Percentiles rank a stretch among this genome's conserved stretches.
Evolutionary conservation across 1,139 yeast species (phyloP).

Genomic region (Pichia sp.): DNA sequence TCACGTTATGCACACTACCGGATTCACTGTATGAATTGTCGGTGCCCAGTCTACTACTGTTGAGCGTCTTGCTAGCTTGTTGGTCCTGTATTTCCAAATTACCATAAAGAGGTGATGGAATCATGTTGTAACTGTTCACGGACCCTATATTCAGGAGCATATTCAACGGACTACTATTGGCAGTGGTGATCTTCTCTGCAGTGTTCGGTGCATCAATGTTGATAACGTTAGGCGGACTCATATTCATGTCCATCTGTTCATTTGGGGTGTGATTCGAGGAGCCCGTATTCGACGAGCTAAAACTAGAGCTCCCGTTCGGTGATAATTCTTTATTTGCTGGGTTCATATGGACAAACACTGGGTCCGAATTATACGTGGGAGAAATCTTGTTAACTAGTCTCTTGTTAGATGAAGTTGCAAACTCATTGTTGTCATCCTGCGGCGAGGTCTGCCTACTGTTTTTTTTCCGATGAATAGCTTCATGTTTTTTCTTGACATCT

Average conservation of each 20-base stretch:
- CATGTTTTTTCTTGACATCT: slow-evolving; percentile 33
- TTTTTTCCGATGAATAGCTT: slow-evolving; percentile 16
- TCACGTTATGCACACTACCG: too few species aligned
- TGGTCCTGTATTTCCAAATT: not conserved
- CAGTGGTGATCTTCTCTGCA: not conserved
- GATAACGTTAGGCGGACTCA: not conserved
- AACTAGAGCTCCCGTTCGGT: not conserved
- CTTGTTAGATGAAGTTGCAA: not conserved
- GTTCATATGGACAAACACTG: not conserved
- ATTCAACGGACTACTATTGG: not conserved
- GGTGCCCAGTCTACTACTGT: too few species aligned
- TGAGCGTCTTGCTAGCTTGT: not conserved
- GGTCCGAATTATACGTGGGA: not conserved
- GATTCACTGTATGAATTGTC: too few species aligned
- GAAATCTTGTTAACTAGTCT: not conserved
- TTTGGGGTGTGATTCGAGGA: not conserved
- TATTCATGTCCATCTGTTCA: not conserved
- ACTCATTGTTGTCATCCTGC: not conserved
- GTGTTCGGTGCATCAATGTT: not conserved
- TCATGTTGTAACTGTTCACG: not conserved
- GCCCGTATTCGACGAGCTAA: not conserved
- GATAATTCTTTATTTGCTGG: not conserved
- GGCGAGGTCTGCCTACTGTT: not conserved
- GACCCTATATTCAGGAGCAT: not conserved
- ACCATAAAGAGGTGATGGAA: not conserved